Base-by-base conservation (phyloP, 768 basidiomycete genomes). In the Austroboletus eburneus region DNA sequence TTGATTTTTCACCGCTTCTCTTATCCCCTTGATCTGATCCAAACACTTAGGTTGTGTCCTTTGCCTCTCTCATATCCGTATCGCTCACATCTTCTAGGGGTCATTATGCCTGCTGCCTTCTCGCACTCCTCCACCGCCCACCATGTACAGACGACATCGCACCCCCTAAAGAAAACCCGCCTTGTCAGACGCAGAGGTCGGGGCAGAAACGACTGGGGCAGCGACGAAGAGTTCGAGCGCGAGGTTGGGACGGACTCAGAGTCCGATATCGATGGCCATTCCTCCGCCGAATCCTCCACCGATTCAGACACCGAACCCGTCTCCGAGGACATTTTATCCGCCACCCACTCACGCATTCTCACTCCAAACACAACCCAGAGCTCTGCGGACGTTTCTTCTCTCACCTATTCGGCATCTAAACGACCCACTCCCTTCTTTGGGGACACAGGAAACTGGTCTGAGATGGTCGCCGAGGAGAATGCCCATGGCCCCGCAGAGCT, bases 391-490 rank as follows among this genome's bases (percentile, higher is more conserved):
- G 61, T 63, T 14, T 64, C 65, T 39, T 63, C 68, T 2, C 50
- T 53, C 48, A 50, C 40, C 42, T 55, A 48, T 40, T 52, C 49
- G 45, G 57, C 48, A 1, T 57, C 58, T 20, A 68, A 66, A 42
- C 49, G 52, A 12, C 51, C 63, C 41, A 61, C 72, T 22, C 70
- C 78, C 14, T 82, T 87, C 63, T 83, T 84, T 53, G 67, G 76
- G 5, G 62, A 74, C 24, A 40, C 71, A 21, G 75, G 76, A 14
- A 76, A 79, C 56, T 91, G 89, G 89, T 85, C 87, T 9, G 87
- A 91, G 60, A 86, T 90, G 81, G 86, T 90, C n/a, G 74, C 83
- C 16, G 83, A 83, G 49, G 85, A 87, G 66, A 75, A 67, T 36
- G 69, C 68, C n/a, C 75, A 81, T 51, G 84, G 81, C 17, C 71